phyloP scores from a whole-genome alignment of 768 basidiomycete species.

The Lanmaoa pseudosensibilis region DNA sequence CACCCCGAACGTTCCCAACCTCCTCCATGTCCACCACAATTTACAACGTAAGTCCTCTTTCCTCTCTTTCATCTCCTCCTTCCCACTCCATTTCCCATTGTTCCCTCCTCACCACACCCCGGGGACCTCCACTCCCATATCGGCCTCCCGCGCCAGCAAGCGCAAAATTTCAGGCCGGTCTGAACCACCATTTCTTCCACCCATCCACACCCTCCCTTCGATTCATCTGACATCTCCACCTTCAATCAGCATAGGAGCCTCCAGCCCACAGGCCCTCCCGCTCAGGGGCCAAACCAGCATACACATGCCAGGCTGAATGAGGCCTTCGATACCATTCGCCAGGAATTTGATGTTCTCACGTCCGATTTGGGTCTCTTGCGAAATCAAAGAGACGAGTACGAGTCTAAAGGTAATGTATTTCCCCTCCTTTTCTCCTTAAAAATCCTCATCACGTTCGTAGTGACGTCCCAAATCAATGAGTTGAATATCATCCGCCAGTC shows the following conservation, averaged over 20 bases:
- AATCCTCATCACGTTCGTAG: conserved; percentile 38
- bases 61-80: neutral
- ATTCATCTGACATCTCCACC: conserved; percentile 17
- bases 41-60: conserved; percentile 35
- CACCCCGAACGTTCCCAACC: conserved; percentile 39
- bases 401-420: conserved; percentile 67
- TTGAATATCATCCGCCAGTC: conserved; percentile 86
- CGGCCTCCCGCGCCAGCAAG: neutral
- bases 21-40: conserved; percentile 40
- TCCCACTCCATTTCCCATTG: neutral
- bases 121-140: neutral
- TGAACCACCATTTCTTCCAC: conserved; percentile 1
- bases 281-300: conserved; percentile 43
- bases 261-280: conserved; percentile 50
- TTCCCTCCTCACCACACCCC: neutral
- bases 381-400: conserved; percentile 85
- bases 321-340: conserved; percentile 75
- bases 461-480: conserved; percentile 83
- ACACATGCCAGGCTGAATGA: conserved; percentile 61
- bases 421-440: neutral
- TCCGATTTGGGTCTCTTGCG: conserved; percentile 68
- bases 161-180: conserved; percentile 28
- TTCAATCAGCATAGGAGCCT: conserved; percentile 49
- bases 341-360: conserved; percentile 79
- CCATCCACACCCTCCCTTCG: neutral